Base-by-base conservation (phyloP, 2,329 filamentous ascomycete species). In the Penicillium sp. region DNA sequence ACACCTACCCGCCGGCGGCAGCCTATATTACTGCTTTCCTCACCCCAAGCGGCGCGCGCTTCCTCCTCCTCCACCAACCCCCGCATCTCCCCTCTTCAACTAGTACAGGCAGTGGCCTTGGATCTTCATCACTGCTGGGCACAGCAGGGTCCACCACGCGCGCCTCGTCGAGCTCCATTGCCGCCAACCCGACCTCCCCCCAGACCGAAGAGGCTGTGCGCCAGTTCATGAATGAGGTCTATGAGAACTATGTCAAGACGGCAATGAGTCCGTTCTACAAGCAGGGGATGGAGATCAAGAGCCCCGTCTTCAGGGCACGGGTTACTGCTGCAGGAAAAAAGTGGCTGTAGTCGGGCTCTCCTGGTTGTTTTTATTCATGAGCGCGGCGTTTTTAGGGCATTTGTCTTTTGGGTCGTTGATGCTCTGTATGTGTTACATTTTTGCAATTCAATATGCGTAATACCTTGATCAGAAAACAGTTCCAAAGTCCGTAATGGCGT, bases 181-280 rank as follows among this genome's bases (percentile, higher is more conserved):
- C 85, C 52, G 86, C 88, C 62, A 97, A 96, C 72, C 93, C 93
- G 0, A 93, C 87, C 2, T 89, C 87, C 55, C 87, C 91, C 6
- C 90, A 93, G 70, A 96, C 93, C 5, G 94, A 99, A 76, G 94
- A 99, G 77, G 93, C 94, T 4, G 89, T 97, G 65, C 86, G 91
- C 70, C 90, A 90, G 74, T 99, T 97, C 78, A 96, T 99, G 78
- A 81, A 83, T 14, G 94, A 99, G 70, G 89, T 97, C 11, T 97
- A 97, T 76, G 94, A 99, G 76, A 91, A 87, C 63, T 99, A 93
- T 87, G 84, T 96, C 61, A 99, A 99, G 81, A 90, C 92, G 11
- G 86, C 92, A 54, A 97, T 99, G 94, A 97, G 86, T 70, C 94
- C 94, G 0, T 99, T 99, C 73, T 97, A 97, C 78, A 81, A 83